These are phyloP conservation scores for Monosporozyma siamensis DNA, from an alignment of 805 yeast genomes.

Conservation along the genomic window DNA sequence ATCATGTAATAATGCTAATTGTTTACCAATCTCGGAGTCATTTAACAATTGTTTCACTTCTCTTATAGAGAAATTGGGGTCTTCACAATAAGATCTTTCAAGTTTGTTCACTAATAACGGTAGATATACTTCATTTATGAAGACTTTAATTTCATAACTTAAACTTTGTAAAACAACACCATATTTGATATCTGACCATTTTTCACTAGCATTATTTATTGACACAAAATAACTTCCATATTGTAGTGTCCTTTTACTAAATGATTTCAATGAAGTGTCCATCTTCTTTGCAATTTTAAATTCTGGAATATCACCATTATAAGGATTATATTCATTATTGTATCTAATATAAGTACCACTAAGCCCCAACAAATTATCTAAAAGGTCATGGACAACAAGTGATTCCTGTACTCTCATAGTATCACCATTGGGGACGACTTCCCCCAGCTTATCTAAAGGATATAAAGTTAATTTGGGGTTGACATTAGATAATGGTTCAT, in stretches of 20 bases:
- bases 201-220: slow-evolving; percentile 49
- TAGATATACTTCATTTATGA: slow-evolving; percentile 32
- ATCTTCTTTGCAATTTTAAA: slow-evolving; percentile 61
- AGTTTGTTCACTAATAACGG: slow-evolving; percentile 32
- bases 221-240: slow-evolving; percentile 57
- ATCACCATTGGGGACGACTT: slow-evolving; percentile 22
- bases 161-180: slow-evolving; percentile 73
- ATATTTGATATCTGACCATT: slow-evolving; percentile 43
- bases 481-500: slow-evolving; percentile 29
- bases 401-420: slow-evolving; percentile 61
- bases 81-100: slow-evolving; percentile 45
- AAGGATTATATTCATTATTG: slow-evolving; percentile 50
- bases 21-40: slow-evolving; percentile 28
- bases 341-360: slow-evolving; percentile 75
- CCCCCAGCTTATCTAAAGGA: slow-evolving; percentile 33
- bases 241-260: slow-evolving; percentile 50
- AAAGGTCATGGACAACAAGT: slow-evolving; percentile 56
- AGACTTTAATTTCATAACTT: slow-evolving; percentile 47
- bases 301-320: slow-evolving; percentile 44
- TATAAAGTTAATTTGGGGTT: slow-evolving; percentile 33
- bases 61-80: slow-evolving; percentile 48
- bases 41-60: slow-evolving; percentile 45
- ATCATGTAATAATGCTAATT: slow-evolving; percentile 49
- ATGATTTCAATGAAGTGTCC: slow-evolving; percentile 64
- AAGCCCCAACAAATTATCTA: slow-evolving; percentile 56